Evolutionary conservation across 371 early-diverging fungal genomes (phyloP).

Genomic region (Haplosporangium sp.): DNA sequence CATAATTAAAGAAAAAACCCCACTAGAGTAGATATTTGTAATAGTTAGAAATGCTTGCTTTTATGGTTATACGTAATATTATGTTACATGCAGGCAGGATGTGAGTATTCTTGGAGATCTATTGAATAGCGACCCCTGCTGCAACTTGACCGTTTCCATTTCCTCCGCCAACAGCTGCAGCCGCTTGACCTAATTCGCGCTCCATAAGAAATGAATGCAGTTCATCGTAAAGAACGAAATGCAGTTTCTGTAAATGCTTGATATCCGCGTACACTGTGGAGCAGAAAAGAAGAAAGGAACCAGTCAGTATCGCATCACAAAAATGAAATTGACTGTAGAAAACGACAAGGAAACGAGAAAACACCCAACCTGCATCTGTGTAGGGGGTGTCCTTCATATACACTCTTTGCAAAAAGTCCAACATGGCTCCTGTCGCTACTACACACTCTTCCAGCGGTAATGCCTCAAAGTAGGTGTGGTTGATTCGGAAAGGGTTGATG

Average conservation of each 20-base stretch:
- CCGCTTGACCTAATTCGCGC: conserved; percentile 23
- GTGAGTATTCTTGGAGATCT: background rate
- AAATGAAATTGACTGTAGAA: background rate
- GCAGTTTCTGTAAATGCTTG: conserved; percentile 41
- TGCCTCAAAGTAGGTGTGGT: conserved; percentile 66
- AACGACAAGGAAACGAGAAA: background rate
- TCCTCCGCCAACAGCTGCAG: conserved; percentile 13
- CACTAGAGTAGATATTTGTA: background rate
- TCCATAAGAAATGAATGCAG: conserved; percentile 48
- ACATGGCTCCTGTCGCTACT: conserved; percentile 73
- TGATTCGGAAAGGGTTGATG: conserved; percentile 79
- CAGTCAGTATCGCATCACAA: too few relatives aligned
- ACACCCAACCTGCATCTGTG: conserved; percentile 59
- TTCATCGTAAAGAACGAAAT: conserved; percentile 45
- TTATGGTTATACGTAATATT: too few relatives aligned
- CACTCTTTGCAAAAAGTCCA: conserved; percentile 73
- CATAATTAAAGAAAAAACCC: background rate
- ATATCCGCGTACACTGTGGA: conserved; percentile 46
- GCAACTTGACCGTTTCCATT: conserved; percentile 20
- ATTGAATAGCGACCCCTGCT: conserved; percentile 18
- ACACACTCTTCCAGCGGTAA: conserved; percentile 73
- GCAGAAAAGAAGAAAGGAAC: background rate
- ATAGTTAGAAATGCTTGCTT: too few relatives aligned
- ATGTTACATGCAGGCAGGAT: background rate
- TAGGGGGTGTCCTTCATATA: conserved; percentile 63